Base-by-base conservation (phyloP, 1,139 yeast species). In the Diutina catenulata region DNA sequence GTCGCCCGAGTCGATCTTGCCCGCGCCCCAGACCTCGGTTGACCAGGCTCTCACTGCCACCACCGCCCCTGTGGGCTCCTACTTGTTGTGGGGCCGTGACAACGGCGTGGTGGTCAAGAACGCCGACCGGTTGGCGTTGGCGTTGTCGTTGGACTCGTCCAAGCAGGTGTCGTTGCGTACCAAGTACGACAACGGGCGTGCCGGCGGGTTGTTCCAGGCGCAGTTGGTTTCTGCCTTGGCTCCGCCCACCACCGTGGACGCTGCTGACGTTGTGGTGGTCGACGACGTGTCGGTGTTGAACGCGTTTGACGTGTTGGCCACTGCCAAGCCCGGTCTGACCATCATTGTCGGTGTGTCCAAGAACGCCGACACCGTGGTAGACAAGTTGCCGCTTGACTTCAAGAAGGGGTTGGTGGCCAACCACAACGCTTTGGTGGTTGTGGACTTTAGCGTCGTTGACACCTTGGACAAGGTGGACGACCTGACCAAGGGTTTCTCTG, bases 401-500 rank as follows among this genome's bases (percentile, higher is more conserved):
- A 76, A 76, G 56, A 64, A 66, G 40, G 56, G 68, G n/a, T 62
- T 77, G 45, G 76, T 76, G 26, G 59, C 57, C 23, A 76, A 76
- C 53, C 62, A 71, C 37, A 62, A 75, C 49, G 61, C 65, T 37
- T 58, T 83, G 41, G 59, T 63, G 37, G 58, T 76, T 23, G 53
- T 82, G 39, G 88, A 82, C 54, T 67, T 70, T 45, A 65, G 75
- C 10, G 59, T 76, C 43, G 74, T 80, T 33, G 83, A 76, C 41
- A 71, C 70, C 9, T 56, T 65, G 42, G 65, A 60, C 40, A 56
- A 59, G 24, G 47, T 57, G 35, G 59, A 57, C 41, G 78, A 75
- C 41, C 79, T 79, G 40, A 80, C 94, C 31, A 72, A 76, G 49
- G 94, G 94, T 15, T 76, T 87, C 53, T 78, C 93, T 2, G 70